phyloP scores from a whole-genome alignment of 1,284 basidiomycete genomes.

The Phellopilus nigrolimitatus region DNA sequence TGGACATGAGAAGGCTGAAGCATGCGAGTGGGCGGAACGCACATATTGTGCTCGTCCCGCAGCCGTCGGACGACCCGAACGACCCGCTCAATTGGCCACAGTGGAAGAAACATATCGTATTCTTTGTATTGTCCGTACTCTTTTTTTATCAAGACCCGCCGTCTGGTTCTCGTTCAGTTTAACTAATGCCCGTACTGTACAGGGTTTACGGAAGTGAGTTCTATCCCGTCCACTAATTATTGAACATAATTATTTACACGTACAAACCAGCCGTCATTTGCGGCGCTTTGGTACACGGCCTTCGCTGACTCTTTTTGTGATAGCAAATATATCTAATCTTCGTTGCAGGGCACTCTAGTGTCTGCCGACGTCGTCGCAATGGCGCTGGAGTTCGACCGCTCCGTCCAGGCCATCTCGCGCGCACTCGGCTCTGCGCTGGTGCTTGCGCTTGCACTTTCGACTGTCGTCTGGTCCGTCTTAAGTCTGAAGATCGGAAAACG shows the following conservation, averaged over 20 bases:
- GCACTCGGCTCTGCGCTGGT: slow-evolving; percentile 24
- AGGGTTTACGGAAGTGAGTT: slow-evolving; percentile 22
- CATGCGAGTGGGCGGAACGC: slow-evolving; percentile 23
- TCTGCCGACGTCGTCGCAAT: slow-evolving; percentile 22
- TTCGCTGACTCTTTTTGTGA: neutral
- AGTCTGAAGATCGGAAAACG: slow-evolving; percentile 21
- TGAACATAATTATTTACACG: neutral
- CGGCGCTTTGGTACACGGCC: slow-evolving; percentile 21
- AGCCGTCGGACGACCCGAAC: slow-evolving; percentile 25
- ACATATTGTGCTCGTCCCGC: slow-evolving; percentile 26
- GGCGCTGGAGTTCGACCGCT: slow-evolving; percentile 23
- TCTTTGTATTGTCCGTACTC: slow-evolving; percentile 14
- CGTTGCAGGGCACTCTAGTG: slow-evolving; percentile 20
- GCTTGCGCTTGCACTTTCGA: slow-evolving; percentile 22
- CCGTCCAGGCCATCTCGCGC: slow-evolving; percentile 23
- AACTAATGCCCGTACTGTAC: neutral
- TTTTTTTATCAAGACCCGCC: too few species aligned
- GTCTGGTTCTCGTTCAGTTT: too few species aligned
- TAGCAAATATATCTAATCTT: neutral
- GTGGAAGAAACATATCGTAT: slow-evolving; percentile 25
- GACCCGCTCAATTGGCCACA: slow-evolving; percentile 25
- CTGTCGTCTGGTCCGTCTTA: slow-evolving; percentile 20
- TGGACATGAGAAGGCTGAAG: slow-evolving; percentile 21
- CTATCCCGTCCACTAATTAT: slow-evolving; percentile 3
- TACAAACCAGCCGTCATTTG: slow-evolving; percentile 20